Evolutionary conservation across 805 yeast species (phyloP).

Genomic region (Teunomyces panamensis): DNA sequence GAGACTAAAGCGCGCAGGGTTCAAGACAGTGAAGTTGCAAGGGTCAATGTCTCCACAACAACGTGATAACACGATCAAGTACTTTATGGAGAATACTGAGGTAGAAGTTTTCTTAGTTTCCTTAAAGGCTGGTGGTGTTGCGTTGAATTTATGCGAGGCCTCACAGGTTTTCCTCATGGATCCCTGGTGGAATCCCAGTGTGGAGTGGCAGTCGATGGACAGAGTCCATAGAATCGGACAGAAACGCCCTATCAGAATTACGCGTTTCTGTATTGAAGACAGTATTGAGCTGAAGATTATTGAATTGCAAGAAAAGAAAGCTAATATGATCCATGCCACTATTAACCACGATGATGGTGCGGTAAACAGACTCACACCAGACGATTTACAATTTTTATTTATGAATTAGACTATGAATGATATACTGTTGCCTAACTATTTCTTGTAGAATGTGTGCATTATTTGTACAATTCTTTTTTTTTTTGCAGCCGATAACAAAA

Average conservation of each 20-base stretch:
- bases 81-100: conserved; percentile 87
- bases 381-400: conserved; percentile 91
- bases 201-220: conserved; percentile 98
- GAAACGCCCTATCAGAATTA: conserved; percentile 87
- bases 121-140: conserved; percentile 98
- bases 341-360: conserved; percentile 92
- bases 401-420: conserved; percentile 49
- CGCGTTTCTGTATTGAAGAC: conserved; percentile 92
- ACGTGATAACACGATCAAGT: conserved; percentile 84
- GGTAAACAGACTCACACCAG: conserved; percentile 82
- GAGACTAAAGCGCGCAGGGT: conserved; percentile 93
- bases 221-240: conserved; percentile 98
- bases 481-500: not conserved
- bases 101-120: conserved; percentile 95
- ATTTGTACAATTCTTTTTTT: not conserved
- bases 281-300: conserved; percentile 95
- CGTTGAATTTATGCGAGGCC: conserved; percentile 93
- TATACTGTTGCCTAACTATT: too few species aligned
- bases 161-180: conserved; percentile 94
- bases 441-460: not conserved
- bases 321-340: conserved; percentile 97
- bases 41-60: conserved; percentile 98
- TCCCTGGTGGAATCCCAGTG: conserved; percentile 99
- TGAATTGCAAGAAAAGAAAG: conserved; percentile 95
- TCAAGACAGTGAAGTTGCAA: conserved; percentile 87